Base-by-base conservation (phyloP, 306 rosid species). In the Lathyrus tuberosus region DNA sequence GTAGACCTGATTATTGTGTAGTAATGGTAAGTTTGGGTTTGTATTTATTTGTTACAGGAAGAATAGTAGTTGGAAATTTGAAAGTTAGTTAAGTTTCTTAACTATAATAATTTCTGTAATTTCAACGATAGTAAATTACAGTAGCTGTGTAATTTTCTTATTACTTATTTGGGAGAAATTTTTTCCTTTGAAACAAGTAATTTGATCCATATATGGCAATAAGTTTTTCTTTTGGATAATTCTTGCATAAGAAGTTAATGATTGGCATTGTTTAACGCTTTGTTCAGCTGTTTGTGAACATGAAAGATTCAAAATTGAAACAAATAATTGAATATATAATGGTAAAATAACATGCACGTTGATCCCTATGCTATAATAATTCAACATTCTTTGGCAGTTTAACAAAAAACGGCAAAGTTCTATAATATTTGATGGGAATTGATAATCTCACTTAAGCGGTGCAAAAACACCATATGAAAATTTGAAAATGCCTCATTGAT, bases 1-100 rank as follows among this genome's bases (percentile, higher is more conserved):
- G 43, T 59, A 59, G 46, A 67, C 53, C 64, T 24, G 74, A 57
- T 60, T 41, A 18, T 8, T 51, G 17, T 24, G 33, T 17, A 12
- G 9, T 33, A 59, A 47, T 70, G 41, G 54, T 47, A 56, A 57
- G 20, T 68, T 64, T 46, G 65, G 44, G 18, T 38, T 72, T 18
- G 10, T 67, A 59, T 71, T 71, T 53, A 68, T 33, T 67, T 54
- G 22, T 41, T 49, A 22, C 28, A 14, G 24, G 49, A 8, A 41
- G 24, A 57, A 65, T 78, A 65, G 49, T 8, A 67, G 65, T 41
- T 77, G 67, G 61, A 44, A 63, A 54, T 61, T 71, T 42, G 15
- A 67, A 18, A 8, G 17, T 62, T 30, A 18, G 61, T 16, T 18
- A 62, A 54, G 15, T 53, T 53, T 54, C 40, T 6, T 16, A 17